Percentiles rank a stretch among this genome's conserved stretches.
phyloP scores from a whole-genome alignment of 78 protist species.

The slime mould (Dictyostelium discoideum) region DNA sequence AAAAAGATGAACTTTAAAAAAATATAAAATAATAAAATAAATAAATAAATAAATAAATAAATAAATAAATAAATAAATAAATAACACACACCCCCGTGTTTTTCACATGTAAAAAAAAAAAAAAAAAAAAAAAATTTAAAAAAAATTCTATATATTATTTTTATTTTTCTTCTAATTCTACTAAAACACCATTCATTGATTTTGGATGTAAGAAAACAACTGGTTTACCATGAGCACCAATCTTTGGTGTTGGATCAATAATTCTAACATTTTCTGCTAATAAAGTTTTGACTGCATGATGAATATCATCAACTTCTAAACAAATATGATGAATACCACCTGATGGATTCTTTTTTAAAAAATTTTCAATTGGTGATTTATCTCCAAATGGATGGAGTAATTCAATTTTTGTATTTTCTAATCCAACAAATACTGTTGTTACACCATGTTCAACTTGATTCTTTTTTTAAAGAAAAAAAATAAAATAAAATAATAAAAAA shows the following conservation, averaged over 20 bases:
- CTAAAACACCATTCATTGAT: conserved; percentile 93
- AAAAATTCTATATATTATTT: not conserved
- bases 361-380: conserved; percentile 91
- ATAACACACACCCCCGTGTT: not conserved
- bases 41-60: not conserved
- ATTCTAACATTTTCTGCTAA: conserved; percentile 75
- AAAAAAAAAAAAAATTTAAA: too few relatives aligned
- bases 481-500: too few relatives aligned
- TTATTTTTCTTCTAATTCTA: conserved; percentile 95
- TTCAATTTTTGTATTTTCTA: conserved; percentile 93
- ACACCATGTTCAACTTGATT: conserved; percentile 96
- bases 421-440: conserved; percentile 91
- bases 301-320: conserved; percentile 90
- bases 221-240: conserved; percentile 98
- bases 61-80: not conserved
- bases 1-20: conserved; percentile 10
- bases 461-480: conserved; percentile 3
- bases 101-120: too few relatives aligned
- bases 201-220: conserved; percentile 97
- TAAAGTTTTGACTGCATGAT: conserved; percentile 60
- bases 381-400: conserved; percentile 93
- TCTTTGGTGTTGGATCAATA: conserved; percentile 91
- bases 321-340: conserved; percentile 98
- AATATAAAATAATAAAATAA: not conserved
- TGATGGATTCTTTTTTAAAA: conserved; percentile 87